A percentile compares a stretch with the other conserved stretches of the same genome.
These are phyloP conservation scores for Diaporthe sp. DNA, from an alignment of 2,329 filamentous ascomycete species.

Conservation along the genomic window DNA sequence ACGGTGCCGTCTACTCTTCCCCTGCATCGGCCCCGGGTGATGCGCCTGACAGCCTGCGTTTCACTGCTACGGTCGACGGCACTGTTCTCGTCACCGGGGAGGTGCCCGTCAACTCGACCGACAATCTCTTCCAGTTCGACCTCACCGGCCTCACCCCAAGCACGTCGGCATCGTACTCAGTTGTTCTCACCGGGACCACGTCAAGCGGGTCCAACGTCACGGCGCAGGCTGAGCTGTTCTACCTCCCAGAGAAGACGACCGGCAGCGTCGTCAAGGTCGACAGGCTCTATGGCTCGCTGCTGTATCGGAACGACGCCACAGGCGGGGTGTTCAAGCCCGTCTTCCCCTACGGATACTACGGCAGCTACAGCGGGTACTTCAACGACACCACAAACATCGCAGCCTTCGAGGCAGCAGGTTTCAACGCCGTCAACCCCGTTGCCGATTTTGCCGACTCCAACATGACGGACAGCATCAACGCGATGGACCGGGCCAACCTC, in stretches of 20 bases:
- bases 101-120: conserved; percentile 48
- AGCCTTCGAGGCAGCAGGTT: conserved; percentile 48
- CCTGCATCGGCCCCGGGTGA: conserved; percentile 38
- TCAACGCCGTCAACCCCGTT: conserved; percentile 58
- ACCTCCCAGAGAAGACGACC: conserved; percentile 54
- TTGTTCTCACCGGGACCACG: conserved; percentile 50
- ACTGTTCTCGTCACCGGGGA: conserved; percentile 46
- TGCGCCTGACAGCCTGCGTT: conserved; percentile 46
- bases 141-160: conserved; percentile 48
- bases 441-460: conserved; percentile 50
- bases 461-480: conserved; percentile 47
- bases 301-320: conserved; percentile 50
- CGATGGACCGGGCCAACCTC: conserved; percentile 50
- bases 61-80: conserved; percentile 46
- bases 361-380: conserved; percentile 56
- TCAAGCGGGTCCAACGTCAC: conserved; percentile 47
- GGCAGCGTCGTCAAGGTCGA: conserved; percentile 59
- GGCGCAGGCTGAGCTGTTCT: conserved; percentile 49
- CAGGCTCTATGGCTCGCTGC: conserved; percentile 54
- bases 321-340: conserved; percentile 50
- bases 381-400: conserved; percentile 48
- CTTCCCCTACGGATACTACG: conserved; percentile 57
- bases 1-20: conserved; percentile 49
- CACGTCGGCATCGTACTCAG: conserved; percentile 48
- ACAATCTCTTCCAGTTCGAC: conserved; percentile 50